A percentile compares a stretch with the other conserved stretches of the same genome.
These are phyloP conservation scores for Rosa chinensis DNA, from an alignment of 306 rosid species.

Conservation along the genomic window DNA sequence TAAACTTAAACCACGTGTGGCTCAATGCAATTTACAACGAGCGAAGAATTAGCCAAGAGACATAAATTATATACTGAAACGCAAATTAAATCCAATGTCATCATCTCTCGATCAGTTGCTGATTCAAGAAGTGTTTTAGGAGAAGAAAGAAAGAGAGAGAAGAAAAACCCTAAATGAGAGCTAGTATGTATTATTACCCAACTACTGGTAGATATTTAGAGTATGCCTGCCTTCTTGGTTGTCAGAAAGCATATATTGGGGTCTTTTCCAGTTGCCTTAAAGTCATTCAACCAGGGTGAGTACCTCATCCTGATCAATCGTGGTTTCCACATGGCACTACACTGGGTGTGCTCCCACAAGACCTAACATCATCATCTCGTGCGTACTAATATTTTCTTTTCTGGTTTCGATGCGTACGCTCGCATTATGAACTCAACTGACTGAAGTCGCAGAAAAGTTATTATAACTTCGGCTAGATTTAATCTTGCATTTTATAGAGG, in stretches of 20 bases:
- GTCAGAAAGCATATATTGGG: conserved; percentile 1
- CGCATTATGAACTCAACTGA: not conserved
- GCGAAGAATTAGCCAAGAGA: no score
- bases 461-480: not conserved
- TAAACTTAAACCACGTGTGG: no score
- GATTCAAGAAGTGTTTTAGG: not conserved
- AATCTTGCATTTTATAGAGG: not conserved
- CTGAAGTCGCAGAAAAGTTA: not conserved
- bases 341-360: not conserved
- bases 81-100: no score
- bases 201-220: no score
- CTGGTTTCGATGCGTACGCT: not conserved
- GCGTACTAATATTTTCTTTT: not conserved
- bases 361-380: not conserved
- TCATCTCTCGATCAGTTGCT: not conserved
- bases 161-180: no score
- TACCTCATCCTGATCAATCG: not conserved
- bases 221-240: not conserved
- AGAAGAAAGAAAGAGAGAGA: no score
- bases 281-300: not conserved
- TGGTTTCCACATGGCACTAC: conserved; percentile 2
- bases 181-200: not conserved
- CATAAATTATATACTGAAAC: not conserved
- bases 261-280: not conserved
- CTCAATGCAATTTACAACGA: no score